These are phyloP conservation scores for Tinospora cordifolia DNA, from an alignment of 164 flowering plant genomes.

Conservation along the genomic window DNA sequence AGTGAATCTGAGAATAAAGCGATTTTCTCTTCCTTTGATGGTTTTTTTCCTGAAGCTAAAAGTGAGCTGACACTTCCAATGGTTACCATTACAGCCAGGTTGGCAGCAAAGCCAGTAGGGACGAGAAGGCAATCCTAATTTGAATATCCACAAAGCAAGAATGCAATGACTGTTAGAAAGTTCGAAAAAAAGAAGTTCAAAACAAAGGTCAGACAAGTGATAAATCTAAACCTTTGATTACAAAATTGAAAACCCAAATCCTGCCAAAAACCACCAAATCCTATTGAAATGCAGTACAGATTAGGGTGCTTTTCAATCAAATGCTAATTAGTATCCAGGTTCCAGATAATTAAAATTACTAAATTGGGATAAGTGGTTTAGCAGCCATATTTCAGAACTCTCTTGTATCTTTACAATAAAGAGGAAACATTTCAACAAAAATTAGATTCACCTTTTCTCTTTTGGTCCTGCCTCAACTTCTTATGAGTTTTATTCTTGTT, in stretches of 20 bases:
- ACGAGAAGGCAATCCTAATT: slow-evolving; percentile 93
- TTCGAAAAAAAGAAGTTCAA: no score
- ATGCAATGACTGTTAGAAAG: slow-evolving; percentile 14
- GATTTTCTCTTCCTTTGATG: slow-evolving; percentile 45
- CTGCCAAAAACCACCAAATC: not conserved
- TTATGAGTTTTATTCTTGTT: no score
- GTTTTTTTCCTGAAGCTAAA: slow-evolving; percentile 35
- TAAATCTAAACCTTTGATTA: not conserved
- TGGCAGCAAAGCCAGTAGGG: slow-evolving; percentile 94
- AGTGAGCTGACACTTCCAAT: slow-evolving; percentile 68
- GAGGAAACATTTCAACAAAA: not conserved
- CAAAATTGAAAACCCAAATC: not conserved
- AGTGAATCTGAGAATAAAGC: slow-evolving; percentile 90
- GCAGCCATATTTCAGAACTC: not conserved
- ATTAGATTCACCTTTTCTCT: not conserved
- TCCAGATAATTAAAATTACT: no score
- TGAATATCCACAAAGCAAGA: slow-evolving; percentile 21
- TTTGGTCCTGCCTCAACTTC: not conserved
- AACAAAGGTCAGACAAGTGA: not conserved
- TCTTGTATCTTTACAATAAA: not conserved
- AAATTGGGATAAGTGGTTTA: no score
- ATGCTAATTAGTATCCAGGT: no score
- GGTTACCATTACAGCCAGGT: slow-evolving; percentile 83
- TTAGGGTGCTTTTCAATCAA: no score
- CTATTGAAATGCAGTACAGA: not conserved